Base-by-base conservation (phyloP, 257 asterid species). In the Solanum virginianum region DNA sequence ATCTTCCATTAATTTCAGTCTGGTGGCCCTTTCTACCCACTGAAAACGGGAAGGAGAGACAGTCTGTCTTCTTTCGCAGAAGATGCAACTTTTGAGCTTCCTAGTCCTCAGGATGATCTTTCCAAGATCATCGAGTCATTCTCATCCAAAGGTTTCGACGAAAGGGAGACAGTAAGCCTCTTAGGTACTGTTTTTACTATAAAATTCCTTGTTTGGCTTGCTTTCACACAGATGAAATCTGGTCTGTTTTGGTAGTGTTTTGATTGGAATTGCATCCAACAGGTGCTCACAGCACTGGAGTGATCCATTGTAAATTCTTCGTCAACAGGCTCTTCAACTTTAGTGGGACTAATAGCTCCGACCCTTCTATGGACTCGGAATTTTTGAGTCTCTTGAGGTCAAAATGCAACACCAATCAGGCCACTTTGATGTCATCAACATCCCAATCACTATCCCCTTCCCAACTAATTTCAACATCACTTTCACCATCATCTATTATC, bases 231-330 rank as follows among this genome's bases (percentile, higher is more conserved):
- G 36, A 45, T 47, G 77, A 49, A 63, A n/a, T 43, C 17, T 39
- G n/a, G 83, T 55, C 47, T 70, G 51, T 29, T 14, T 70, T 26
- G 62, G 63, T 17, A 53, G 65, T 18, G 51, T 55, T 59, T 59
- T 63, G 85, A 63, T 63, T 63, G 10, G 86, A 54, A n/a, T 53
- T 81, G 70, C 32, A 62, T 26, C 17, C n/a, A 51, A 20, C 60
- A 94, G 99, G 97, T 68, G 95, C 94, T 59, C 98, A 94, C 89
- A 95, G 97, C 90, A 92, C 91, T 2, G 99, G 99, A 83, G 87
- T 88, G 74, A 87, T 95, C 57, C 97, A 92, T 85, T 93, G 98
- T 91, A 87, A 86, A 62, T 94, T 94, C 89, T 83, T 95, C 83
- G 14, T 1, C 60, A 63, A 85, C 84, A 88, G 98, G 81, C 93